Evolutionary conservation across 1,284 basidiomycete species (phyloP), one percentile per base, ranked within the genome.

Genomic region (Wolfiporia cocos): DNA sequence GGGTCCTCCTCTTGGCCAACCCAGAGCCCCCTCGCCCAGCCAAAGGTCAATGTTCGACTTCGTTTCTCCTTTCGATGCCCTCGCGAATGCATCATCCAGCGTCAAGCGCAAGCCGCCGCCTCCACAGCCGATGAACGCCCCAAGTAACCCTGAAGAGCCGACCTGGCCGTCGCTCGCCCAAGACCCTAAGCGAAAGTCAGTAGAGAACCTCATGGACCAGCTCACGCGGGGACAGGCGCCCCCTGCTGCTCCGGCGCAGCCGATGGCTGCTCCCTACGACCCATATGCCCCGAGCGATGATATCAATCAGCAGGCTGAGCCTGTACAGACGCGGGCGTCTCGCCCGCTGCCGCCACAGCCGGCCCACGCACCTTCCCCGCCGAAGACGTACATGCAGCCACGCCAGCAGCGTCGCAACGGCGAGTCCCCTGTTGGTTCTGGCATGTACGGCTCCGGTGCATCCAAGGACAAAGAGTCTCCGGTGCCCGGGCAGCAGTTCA

Each of bases 41-140:
- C 81, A 77, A 51, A 82, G 83, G 62, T 82, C 83, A 41, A 78
- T 88, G 73, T 90, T 89, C 53, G 84, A 88, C 37, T 90, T 86
- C 48, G 71, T 83, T 42, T 88, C 86, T 41, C 81, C 87, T 3
- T 89, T 90, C 52, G 87, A 90, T 53, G 84, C 85, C 11, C 70
- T 90, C 22, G 59, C 65, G 17, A 47, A 42, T 21, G 67, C 73
- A 5, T 59, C 69, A 14, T 54, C 71, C 18, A 55, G 67, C 5
- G 49, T 65, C 31, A 59, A 73, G 41, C 80, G 79, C 67, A 82
- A 82, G 58, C 86, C 85, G 59, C 73, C 78, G 11, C 48, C 55
- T 10, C 72, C 75, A 11, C 59, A 65, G 3, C 46, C 69, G 1
- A 28, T 14, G 26, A 62, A 62, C 34, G 52, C 66, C 10, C 67